Evolutionary conservation across 768 basidiomycete species (phyloP), one percentile per base, ranked within the genome.

Genomic region (Floccularia luteovirens): DNA sequence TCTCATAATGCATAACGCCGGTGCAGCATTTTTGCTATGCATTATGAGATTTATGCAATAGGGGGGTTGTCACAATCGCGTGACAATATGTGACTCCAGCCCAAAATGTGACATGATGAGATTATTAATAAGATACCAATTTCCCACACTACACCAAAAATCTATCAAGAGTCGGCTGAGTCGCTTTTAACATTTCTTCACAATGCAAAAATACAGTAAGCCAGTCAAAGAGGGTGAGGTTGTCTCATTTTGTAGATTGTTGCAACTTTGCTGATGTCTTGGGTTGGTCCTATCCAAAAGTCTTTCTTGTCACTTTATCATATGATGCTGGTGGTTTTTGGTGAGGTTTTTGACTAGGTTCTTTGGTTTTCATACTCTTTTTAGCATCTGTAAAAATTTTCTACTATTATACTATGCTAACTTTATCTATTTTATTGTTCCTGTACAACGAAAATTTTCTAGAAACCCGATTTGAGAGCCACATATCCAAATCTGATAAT

Each of bases 161-260:
- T 8, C 27, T 28, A 14, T 28, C 27, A 14, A 28, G 27, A 28
- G 27, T 28, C 27, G 27, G 8, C 14, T 28, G 27, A 14, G 27
- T 28, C 14, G 27, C 8, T 28, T 28, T 28, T 8, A 28, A 14
- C 10, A 28, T 28, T 8, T 28, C 27, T 28, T 28, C 27, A 14
- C 27, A 14, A 28, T 14, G 27, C 27, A 28, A 28, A 31, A 50
- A 52, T 33, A 58, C 49, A 11, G 45, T 40, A 19, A 56, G 21
- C 57, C 57, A 58, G 33, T 58, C 49, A 24, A 38, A n/a, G 13
- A 48, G 42, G 2, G 53, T 58, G 24, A 58, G 53, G 32, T 54
- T 39, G 11, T 30, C 24, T 37, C 11, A 23, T 23, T 24, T 37
- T 37, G 33, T 11, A 11, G 17, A 19, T 8, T 19, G 10, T 17